Base-by-base conservation (phyloP, 768 basidiomycete genomes). In the Exsudoporus frostii region DNA sequence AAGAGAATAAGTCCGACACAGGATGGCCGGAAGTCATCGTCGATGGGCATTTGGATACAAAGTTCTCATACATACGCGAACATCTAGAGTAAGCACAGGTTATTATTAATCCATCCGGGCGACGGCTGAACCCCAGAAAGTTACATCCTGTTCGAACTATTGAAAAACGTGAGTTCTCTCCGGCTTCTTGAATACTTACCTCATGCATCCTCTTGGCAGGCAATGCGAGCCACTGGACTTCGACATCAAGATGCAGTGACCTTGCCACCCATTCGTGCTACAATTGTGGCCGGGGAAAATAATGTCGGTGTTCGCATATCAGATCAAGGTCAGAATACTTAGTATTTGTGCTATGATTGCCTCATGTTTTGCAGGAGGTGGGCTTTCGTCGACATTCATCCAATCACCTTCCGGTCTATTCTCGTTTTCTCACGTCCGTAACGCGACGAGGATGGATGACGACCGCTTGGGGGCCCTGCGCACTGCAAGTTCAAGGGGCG, bases 361-460 rank as follows among this genome's bases (percentile, higher is more conserved):
- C 50, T 59, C 57, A 37, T 45, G 14, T 25, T 41, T 58, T 46
- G 5, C 65, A 88, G 92, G 90, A 34, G 89, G 90, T 4, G 91
- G 92, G 1, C 76, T 94, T 8, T 65, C 72, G 40, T 76, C 73
- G 19, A 64, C 78, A 7, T 71, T 79, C 50, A 78, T 90, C 45
- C 76, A 75, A 53, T 77, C 76, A 1, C 84, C 91, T 0, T 81
- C 85, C 19, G 92, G 93, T 65, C 75, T 94, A 6, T 92, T 92
- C 70, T 94, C 92, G 4, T 94, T 95, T 73, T 93, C 91, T 4
- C 92, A 94, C 68, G 66, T 86, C 25, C 82, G 91, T 10, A 91
- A 92, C 63, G 82, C 86, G 1, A 74, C 82, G 20, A 78, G 90
- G 45, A 70, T 93, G 69, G 79, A 88, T 46, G 71, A 79, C 60